Percentiles rank a stretch among this genome's conserved stretches.
These are phyloP conservation scores for Aureobasidium pullulans DNA, from an alignment of 2,329 filamentous ascomycete species.

Conservation along the genomic window DNA sequence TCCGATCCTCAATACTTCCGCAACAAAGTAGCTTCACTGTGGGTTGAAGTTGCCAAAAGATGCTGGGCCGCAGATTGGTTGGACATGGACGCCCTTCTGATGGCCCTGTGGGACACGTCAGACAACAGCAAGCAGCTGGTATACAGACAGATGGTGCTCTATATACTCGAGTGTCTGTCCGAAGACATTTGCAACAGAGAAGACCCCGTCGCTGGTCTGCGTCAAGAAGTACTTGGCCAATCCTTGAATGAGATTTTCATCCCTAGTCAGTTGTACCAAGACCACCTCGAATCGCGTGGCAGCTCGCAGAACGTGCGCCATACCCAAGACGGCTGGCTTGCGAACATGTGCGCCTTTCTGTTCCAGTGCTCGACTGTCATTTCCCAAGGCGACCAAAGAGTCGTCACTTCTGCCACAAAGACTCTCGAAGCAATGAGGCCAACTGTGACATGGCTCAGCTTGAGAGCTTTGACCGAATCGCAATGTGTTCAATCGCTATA, in stretches of 20 bases:
- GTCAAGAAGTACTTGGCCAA: constrained; percentile 77
- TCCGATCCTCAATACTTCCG: constrained; percentile 75
- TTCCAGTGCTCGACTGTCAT: constrained; percentile 6
- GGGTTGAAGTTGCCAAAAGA: constrained; percentile 90
- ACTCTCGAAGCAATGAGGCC: constrained; percentile 70
- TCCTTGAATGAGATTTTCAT: constrained; percentile 93
- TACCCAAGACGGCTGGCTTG: constrained; percentile 81
- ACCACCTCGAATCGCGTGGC: constrained; percentile 60
- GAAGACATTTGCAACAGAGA: constrained; percentile 92
- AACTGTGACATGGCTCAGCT: constrained; percentile 79
- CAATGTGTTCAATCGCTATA: constrained; percentile 64
- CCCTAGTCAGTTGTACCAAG: constrained; percentile 63
- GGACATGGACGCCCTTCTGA: constrained; percentile 82
- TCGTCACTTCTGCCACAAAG: constrained; percentile 66
- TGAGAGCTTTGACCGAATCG: constrained; percentile 67
- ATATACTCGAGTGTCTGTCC: constrained; percentile 81
- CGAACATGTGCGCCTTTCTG: constrained; percentile 37
- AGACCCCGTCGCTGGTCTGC: constrained; percentile 74
- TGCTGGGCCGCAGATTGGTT: constrained; percentile 88
- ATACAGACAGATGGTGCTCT: constrained; percentile 81
- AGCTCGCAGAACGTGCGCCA: constrained; percentile 61
- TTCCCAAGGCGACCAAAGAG: constrained; percentile 47
- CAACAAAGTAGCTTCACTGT: constrained; percentile 90
- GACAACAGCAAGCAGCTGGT: constrained; percentile 33
- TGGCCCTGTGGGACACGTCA: constrained; percentile 63